phyloP scores from a whole-genome alignment of 345 rosid genomes.

The Syzygium aromaticum region DNA sequence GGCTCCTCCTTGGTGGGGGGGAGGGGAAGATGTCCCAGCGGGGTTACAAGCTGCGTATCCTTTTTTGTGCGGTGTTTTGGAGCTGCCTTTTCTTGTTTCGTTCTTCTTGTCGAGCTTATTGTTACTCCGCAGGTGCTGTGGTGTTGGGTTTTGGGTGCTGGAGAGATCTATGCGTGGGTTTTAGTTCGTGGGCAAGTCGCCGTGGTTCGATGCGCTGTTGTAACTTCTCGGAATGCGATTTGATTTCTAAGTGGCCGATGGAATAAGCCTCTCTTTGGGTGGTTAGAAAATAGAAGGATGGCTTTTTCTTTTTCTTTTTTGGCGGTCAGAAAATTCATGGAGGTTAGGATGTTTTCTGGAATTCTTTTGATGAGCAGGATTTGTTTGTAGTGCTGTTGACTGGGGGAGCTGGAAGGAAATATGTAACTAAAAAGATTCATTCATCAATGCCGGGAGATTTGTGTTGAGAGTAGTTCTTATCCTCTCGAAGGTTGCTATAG shows the following conservation, averaged over 20 bases:
- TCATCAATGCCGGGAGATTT: not conserved
- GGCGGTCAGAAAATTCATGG: not conserved
- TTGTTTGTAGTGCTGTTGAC: not conserved
- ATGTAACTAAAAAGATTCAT: not conserved
- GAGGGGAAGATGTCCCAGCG: constrained; percentile 60
- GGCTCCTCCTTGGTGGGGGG: not conserved
- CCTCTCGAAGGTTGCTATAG: not conserved
- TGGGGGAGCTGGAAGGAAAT: not conserved
- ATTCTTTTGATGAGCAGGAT: not conserved
- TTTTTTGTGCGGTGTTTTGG: constrained; percentile 4
- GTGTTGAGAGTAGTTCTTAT: not conserved
- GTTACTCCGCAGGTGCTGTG: not conserved
- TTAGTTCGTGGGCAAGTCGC: not conserved
- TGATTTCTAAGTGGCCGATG: not conserved
- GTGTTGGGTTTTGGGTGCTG: not conserved
- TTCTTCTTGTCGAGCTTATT: not conserved
- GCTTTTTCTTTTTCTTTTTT: not conserved
- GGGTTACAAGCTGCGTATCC: constrained; percentile 99
- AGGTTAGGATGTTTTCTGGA: not conserved
- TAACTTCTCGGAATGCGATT: not conserved
- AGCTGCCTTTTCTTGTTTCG: not conserved
- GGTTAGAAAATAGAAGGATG: not conserved
- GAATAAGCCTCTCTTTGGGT: not conserved
- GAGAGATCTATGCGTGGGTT: not conserved
- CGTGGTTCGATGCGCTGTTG: not conserved